Evolutionary conservation across 352 stramenopile species (phyloP), one percentile per base, ranked within the genome.

Genomic region (Lagenidium sp.): DNA sequence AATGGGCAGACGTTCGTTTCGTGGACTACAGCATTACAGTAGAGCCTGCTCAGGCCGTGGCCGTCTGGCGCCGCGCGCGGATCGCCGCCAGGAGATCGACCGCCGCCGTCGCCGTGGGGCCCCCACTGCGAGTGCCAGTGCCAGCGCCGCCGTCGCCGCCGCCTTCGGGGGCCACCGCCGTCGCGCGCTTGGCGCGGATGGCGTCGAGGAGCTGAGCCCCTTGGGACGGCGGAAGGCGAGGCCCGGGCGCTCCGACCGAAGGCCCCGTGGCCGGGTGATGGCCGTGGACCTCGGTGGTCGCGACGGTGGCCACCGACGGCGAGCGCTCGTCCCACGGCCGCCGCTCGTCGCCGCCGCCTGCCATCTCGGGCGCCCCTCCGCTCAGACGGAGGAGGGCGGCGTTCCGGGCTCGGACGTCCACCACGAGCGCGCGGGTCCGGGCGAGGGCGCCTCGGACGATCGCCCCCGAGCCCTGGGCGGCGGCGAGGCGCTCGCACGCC

Each of bases 21-120:
- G n/a, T n/a, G n/a, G n/a, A n/a, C n/a, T n/a, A n/a, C n/a, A n/a
- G n/a, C n/a, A n/a, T n/a, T n/a, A n/a, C n/a, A n/a, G n/a, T n/a
- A n/a, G n/a, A n/a, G n/a, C n/a, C n/a, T n/a, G n/a, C n/a, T n/a
- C n/a, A n/a, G n/a, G 29, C 37, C 20, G 41, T 31, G 0, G 41
- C 36, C 32, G 72, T 68, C n/a, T n/a, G n/a, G n/a, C n/a, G n/a
- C 5, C 65, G 67, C 18, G 65, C 64, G 48, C 72, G 67, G 51
- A 89, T 89, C 21, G 69, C 68, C n/a, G 73, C 68, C 35, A 89
- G 64, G 11, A 89, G 50, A 28, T n/a, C 21, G 10, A 21, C 22
- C 13, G 39, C 16, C 11, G 16, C 24, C 35, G 23, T 16, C 18
- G 20, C 10, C 34, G n/a, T 20, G 1, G 39, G 39, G 13, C 24